phyloP scores from a whole-genome alignment of 2,329 filamentous ascomycete species.

The Sarocladium strictum region DNA sequence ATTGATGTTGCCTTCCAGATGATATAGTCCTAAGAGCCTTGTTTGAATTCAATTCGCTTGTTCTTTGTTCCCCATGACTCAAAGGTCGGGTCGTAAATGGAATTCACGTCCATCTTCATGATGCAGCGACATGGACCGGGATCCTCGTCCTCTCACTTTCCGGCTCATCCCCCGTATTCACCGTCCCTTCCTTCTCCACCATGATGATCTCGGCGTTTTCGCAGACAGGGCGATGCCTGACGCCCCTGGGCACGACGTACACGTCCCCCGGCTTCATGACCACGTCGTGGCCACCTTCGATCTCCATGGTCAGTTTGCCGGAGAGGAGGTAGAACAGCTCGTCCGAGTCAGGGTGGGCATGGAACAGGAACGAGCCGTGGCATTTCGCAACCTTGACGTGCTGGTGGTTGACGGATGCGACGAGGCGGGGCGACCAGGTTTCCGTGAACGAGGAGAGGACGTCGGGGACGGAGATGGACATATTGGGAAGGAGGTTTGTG shows the following conservation, averaged over 20 bases:
- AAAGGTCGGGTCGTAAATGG: too few species aligned
- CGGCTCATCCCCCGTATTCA: constrained; percentile 23
- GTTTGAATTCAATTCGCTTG: too few species aligned
- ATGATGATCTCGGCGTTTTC: constrained; percentile 30
- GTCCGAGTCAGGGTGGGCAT: constrained; percentile 33
- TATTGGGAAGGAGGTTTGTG: too few species aligned
- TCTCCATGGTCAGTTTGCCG: constrained; percentile 27
- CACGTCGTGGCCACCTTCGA: constrained; percentile 22
- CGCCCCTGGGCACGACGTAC: constrained; percentile 29
- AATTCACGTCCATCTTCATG: not conserved
- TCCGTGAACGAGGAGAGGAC: constrained; percentile 22
- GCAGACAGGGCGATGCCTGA: constrained; percentile 30
- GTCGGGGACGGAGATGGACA: constrained; percentile 18
- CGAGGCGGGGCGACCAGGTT: constrained; percentile 24
- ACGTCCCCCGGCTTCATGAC: constrained; percentile 26
- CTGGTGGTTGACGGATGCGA: constrained; percentile 29
- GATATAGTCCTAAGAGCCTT: too few species aligned
- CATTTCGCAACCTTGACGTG: constrained; percentile 35
- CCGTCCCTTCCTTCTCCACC: constrained; percentile 27
- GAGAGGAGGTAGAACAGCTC: constrained; percentile 34
- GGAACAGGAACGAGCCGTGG: constrained; percentile 33
- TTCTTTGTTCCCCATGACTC: too few species aligned
- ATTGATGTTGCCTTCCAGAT: too few species aligned
- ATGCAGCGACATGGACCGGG: not conserved
- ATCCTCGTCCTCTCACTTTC: constrained; percentile 18